Evolutionary conservation across 352 stramenopile species (phyloP).

Genomic region (Pythium myriotylum): DNA sequence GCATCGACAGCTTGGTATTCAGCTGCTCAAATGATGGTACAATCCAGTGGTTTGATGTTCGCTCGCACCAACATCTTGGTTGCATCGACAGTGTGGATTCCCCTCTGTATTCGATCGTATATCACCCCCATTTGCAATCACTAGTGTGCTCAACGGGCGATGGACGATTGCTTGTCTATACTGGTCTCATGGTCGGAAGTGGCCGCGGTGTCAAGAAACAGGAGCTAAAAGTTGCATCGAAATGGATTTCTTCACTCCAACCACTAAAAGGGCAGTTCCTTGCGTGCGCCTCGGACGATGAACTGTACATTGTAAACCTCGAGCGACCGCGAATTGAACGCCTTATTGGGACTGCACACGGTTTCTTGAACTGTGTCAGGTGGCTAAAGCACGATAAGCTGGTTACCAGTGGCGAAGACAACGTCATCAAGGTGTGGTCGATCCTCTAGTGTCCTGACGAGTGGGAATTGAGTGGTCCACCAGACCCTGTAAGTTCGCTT

Average conservation of each 20-base stretch:
- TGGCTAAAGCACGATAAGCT: conserved; percentile 44
- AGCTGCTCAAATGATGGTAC: conserved; percentile 76
- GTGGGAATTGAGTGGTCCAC: background rate
- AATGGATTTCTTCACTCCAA: conserved; percentile 70
- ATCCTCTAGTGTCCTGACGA: conserved; percentile 26
- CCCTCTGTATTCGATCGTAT: conserved; percentile 55
- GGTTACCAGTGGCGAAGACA: conserved; percentile 64
- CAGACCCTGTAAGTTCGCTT: conserved; percentile 6
- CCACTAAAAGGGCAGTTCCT: conserved; percentile 37
- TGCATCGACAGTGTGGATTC: conserved; percentile 45
- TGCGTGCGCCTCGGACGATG: conserved; percentile 60
- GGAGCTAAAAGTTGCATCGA: conserved; percentile 46
- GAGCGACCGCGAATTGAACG: conserved; percentile 38
- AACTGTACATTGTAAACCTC: conserved; percentile 60
- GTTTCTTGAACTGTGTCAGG: conserved; percentile 63
- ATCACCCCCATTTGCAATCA: conserved; percentile 26
- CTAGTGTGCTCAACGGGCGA: conserved; percentile 75
- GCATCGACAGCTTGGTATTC: conserved; percentile 33
- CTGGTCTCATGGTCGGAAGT: conserved; percentile 21
- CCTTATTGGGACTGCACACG: conserved; percentile 52
- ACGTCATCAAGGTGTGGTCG: conserved; percentile 71
- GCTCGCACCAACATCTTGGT: conserved; percentile 45
- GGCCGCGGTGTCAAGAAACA: conserved; percentile 14
- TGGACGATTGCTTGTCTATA: conserved; percentile 54
- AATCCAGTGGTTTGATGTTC: conserved; percentile 67